Percentiles rank a stretch among this genome's conserved stretches.
These are phyloP conservation scores for Henckelia pumila DNA, from an alignment of 257 asterid species.

Conservation along the genomic window DNA sequence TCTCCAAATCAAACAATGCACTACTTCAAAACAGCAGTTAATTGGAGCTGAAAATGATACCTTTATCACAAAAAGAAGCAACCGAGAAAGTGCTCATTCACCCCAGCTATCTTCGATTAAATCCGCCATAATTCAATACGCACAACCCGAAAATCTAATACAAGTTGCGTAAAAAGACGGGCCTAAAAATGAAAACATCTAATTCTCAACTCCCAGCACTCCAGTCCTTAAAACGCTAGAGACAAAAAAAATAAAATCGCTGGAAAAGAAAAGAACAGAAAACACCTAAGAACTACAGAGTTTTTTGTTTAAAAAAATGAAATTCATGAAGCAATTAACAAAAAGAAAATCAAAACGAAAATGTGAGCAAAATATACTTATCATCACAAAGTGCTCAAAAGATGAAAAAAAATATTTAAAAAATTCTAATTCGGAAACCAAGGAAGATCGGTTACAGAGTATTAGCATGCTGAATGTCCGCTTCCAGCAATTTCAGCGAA, in stretches of 20 bases:
- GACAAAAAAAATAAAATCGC: not conserved
- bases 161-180: not conserved
- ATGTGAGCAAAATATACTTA: not conserved
- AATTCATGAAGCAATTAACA: not conserved
- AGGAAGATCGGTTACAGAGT: slow-evolving; percentile 48
- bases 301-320: not conserved
- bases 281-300: not conserved
- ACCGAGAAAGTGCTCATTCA: not conserved
- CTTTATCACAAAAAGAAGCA: not conserved
- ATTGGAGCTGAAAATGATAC: not conserved
- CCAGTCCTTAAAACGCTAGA: not conserved
- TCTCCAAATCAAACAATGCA: not conserved
- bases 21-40: not conserved
- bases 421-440: no score
- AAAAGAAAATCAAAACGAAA: no score
- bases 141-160: not conserved
- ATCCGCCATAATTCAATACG: not conserved
- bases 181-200: not conserved
- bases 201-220: not conserved
- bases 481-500: slow-evolving; percentile 77
- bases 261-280: no score
- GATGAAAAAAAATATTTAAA: no score
- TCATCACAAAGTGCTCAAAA: not conserved
- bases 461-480: slow-evolving; percentile 88
- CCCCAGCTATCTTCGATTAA: not conserved